A percentile compares a stretch with the other conserved stretches of the same genome.
Evolutionary conservation across 23 red algal species (phyloP).

Genomic region (Gracilaria vermiculophylla): DNA sequence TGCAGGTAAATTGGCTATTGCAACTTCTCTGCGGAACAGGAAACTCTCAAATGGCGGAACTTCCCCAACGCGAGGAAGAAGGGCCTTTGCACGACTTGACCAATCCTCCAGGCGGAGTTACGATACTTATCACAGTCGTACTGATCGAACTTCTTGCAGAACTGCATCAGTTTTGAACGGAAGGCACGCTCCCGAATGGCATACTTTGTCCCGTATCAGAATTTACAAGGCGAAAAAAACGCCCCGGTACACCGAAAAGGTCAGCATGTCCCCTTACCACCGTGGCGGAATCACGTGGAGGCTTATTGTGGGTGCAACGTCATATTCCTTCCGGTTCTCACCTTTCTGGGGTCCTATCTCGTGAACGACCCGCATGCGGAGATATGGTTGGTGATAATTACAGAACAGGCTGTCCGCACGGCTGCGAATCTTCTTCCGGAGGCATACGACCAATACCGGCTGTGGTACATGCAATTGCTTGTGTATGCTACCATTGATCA

Average conservation of each 20-base stretch:
- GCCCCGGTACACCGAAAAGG: neutral
- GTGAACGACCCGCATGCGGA: neutral
- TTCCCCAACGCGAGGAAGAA: neutral
- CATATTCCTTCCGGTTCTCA: neutral
- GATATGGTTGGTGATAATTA: neutral
- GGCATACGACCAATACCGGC: too few species aligned
- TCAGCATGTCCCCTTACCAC: neutral
- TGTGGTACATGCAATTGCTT: too few species aligned
- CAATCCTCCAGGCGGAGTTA: neutral
- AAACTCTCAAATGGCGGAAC: too few species aligned
- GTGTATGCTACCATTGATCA: too few species aligned
- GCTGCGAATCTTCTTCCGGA: too few species aligned
- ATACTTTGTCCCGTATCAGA: constrained; percentile 2
- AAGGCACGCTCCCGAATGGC: too few species aligned
- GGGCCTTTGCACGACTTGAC: neutral
- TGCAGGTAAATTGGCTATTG: neutral
- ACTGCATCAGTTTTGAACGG: too few species aligned
- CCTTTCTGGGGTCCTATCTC: constrained; percentile 4
- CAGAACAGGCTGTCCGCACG: too few species aligned
- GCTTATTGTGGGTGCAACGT: neutral
- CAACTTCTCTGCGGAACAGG: neutral
- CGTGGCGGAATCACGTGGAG: neutral
- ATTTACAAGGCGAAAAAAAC: neutral
- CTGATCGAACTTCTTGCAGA: too few species aligned
- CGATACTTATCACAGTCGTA: neutral